Percentiles rank a stretch among this genome's conserved stretches.
phyloP scores from a whole-genome alignment of 768 basidiomycete species.

The Agaricus blazei region DNA sequence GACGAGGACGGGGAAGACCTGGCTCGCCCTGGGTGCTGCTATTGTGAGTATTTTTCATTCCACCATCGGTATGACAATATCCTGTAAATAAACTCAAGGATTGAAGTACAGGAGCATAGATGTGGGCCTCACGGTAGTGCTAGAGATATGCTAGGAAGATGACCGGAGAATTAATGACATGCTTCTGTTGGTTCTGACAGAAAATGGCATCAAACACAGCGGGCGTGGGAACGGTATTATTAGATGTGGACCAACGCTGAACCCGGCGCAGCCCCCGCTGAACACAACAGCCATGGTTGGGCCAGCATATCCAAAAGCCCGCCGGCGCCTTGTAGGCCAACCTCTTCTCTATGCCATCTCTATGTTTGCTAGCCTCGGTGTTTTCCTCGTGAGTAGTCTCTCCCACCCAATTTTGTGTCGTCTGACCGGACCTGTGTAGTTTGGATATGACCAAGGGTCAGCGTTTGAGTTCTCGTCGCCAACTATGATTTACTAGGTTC shows the following conservation, averaged over 20 bases:
- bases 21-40: too few species aligned
- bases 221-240: too few species aligned
- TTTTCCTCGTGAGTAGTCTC: constrained; percentile 58
- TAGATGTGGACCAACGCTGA: too few species aligned
- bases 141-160: constrained; percentile 89
- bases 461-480: constrained; percentile 5
- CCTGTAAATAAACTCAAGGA: too few species aligned
- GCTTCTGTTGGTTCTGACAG: too few species aligned
- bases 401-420: not conserved
- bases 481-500: constrained; percentile 8
- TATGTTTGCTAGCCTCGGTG: constrained; percentile 70
- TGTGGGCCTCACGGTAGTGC: constrained; percentile 86
- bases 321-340: constrained; percentile 60
- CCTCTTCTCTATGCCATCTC: constrained; percentile 68
- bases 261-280: too few species aligned
- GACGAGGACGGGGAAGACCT: too few species aligned
- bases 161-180: too few species aligned
- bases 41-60: constrained; percentile 67
- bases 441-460: constrained; percentile 79
- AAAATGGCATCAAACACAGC: too few species aligned
- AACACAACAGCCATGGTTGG: constrained; percentile 13
- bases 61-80: constrained; percentile 95
- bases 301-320: constrained; percentile 25
- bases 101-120: constrained; percentile 41
- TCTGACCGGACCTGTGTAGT: constrained; percentile 31